Base-by-base conservation (phyloP, 257 asterid genomes). In the Scutellaria minor region DNA sequence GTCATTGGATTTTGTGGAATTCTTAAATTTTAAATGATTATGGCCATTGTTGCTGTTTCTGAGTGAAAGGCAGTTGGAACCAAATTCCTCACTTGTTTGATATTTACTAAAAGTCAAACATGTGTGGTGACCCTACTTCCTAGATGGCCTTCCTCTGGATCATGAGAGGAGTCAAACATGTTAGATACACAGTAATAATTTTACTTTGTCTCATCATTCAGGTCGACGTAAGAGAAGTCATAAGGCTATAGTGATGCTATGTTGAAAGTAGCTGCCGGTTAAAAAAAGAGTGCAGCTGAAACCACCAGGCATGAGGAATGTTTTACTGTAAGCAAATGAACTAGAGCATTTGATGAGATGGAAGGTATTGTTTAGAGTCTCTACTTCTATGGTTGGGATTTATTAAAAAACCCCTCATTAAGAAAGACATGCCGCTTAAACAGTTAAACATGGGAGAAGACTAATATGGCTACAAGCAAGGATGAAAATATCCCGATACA, bases 161-260 rank as follows among this genome's bases (percentile, higher is more conserved):
- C 88, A 8, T 85, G 84, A 42, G 96, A 85, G 58, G 90, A 86
- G 75, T 72, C 81, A 73, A 84, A 89, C 75, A 72, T 80, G 80
- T 66, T 83, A 72, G 89, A 90, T 63, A 57, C 75, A 77, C 42
- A 81, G 61, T 73, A 90, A 80, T 61, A 79, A 79, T 85, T 82
- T 83, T 44, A 42, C 84, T 45, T 68, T 75, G 66, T 74, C 81
- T 7, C 87, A 79, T 9, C 82, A 76, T 82, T 82, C 96, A 14
- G 89, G 86, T 59, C 76, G 73, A 54, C 85, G 83, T 75, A 78
- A 83, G 80, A 85, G 90, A 84, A 83, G 86, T 37, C 94, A 89
- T 50, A 87, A 87, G 83, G 90, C 88, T 59, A 44, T 88, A 4
- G 85, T 88, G 90, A 86, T 83, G 93, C 95, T 58, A 86, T 90